Evolutionary conservation across 2,329 filamentous ascomycete genomes (phyloP).

Genomic region (Ramularia collo-cygni): DNA sequence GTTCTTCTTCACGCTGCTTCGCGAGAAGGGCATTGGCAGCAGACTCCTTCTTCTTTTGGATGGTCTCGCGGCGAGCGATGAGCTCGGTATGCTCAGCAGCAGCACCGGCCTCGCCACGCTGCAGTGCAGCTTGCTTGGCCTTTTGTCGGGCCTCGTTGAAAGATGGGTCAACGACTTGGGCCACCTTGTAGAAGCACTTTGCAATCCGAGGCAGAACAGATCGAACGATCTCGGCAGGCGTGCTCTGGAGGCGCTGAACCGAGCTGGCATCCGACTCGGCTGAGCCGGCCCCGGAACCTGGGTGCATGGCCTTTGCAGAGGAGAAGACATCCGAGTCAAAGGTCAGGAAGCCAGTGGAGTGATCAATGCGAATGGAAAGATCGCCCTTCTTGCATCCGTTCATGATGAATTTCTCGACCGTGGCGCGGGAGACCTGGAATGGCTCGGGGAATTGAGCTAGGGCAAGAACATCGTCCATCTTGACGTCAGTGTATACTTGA

Average conservation of each 20-base stretch:
- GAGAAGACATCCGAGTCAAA: constrained; percentile 99
- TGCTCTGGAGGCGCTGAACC: constrained; percentile 94
- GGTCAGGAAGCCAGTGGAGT: constrained; percentile 88
- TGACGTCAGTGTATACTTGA: constrained; percentile 97
- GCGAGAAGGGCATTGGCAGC: constrained; percentile 82
- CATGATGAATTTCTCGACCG: constrained; percentile 99
- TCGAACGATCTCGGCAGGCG: constrained; percentile 93
- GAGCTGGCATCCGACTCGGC: constrained; percentile 77
- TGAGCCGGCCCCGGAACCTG: constrained; percentile 76
- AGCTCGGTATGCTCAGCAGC: constrained; percentile 85
- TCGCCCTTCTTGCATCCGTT: constrained; percentile 99
- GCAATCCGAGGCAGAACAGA: constrained; percentile 88
- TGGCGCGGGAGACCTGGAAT: constrained; percentile 82
- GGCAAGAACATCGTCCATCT: constrained; percentile 85
- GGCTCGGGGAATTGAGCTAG: constrained; percentile 94
- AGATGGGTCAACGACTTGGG: constrained; percentile 87
- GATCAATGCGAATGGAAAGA: constrained; percentile 89
- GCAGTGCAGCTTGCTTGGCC: constrained; percentile 71
- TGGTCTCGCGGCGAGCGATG: constrained; percentile 78
- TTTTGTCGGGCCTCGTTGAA: constrained; percentile 77
- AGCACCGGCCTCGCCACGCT: constrained; percentile 77
- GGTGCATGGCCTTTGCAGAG: constrained; percentile 83
- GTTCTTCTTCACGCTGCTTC: constrained; percentile 88
- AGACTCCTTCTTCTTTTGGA: constrained; percentile 94
- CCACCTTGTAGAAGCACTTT: constrained; percentile 85